phyloP scores from a whole-genome alignment of 768 basidiomycete genomes.

The Suillus brevipes region DNA sequence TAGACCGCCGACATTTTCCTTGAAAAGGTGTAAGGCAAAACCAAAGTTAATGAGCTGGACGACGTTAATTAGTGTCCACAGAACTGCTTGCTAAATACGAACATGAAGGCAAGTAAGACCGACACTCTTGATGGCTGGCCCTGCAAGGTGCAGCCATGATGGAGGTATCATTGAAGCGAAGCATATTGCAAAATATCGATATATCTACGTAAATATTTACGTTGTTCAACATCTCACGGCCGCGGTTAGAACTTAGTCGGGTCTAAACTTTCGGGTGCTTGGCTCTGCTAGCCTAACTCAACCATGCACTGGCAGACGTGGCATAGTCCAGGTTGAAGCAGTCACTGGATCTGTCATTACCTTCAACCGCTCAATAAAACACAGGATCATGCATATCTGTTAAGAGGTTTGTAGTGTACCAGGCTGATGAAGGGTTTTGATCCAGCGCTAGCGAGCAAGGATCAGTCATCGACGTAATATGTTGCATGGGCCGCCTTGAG shows the following conservation, averaged over 20 bases:
- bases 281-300: neutral
- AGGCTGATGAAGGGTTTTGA: neutral
- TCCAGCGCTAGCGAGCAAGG: neutral
- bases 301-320: neutral
- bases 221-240: neutral
- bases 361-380: neutral
- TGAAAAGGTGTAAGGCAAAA: slow-evolving; percentile 62
- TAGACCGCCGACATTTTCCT: slow-evolving; percentile 58
- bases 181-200: neutral
- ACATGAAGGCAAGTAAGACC: slow-evolving; percentile 31
- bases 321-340: neutral
- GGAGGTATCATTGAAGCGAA: slow-evolving; percentile 16
- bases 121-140: slow-evolving; percentile 21
- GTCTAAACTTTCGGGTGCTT: no score
- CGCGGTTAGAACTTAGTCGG: no score
- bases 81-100: slow-evolving; percentile 6
- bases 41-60: slow-evolving; percentile 52
- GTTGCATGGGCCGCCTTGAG: neutral
- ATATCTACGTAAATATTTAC: neutral
- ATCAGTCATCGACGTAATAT: neutral
- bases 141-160: slow-evolving; percentile 14
- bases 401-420: neutral
- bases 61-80: slow-evolving; percentile 6
- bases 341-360: neutral
- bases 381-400: neutral